Evolutionary conservation across 805 yeast genomes (phyloP).

Genomic region (Alloascoidea hylecoeti): DNA sequence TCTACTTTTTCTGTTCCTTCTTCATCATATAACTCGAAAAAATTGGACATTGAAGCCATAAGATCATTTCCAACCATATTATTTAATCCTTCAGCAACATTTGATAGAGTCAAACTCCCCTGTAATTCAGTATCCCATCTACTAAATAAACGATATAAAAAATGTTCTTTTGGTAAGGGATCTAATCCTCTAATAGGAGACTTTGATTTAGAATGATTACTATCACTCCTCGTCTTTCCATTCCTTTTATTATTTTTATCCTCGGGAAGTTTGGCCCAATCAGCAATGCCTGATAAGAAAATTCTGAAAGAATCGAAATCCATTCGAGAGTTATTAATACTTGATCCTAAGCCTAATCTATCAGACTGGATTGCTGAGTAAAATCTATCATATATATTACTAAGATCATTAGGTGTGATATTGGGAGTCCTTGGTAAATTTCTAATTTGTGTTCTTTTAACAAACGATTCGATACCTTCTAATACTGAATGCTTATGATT

Average conservation of each 20-base stretch:
- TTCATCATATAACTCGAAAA: slow-evolving; percentile 62
- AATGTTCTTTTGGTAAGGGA: slow-evolving; percentile 20
- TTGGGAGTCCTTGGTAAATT: slow-evolving; percentile 66
- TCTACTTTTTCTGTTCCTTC: slow-evolving; percentile 46
- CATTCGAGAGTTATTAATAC: slow-evolving; percentile 41
- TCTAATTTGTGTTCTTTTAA: slow-evolving; percentile 82
- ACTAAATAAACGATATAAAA: slow-evolving; percentile 48
- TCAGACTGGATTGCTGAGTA: slow-evolving; percentile 63
- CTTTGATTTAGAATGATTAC: slow-evolving; percentile 8
- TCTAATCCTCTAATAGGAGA: slow-evolving; percentile 12
- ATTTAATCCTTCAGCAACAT: slow-evolving; percentile 63
- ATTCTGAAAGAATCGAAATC: slow-evolving; percentile 53
- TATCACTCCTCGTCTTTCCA: not conserved
- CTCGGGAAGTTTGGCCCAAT: slow-evolving; percentile 39
- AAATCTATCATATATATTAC: slow-evolving; percentile 73
- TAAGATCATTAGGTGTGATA: slow-evolving; percentile 40
- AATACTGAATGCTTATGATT: slow-evolving; percentile 66
- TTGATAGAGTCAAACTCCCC: slow-evolving; percentile 46
- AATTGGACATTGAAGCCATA: slow-evolving; percentile 64
- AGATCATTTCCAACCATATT: slow-evolving; percentile 56
- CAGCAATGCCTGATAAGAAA: slow-evolving; percentile 69
- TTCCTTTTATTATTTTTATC: slow-evolving; percentile 2
- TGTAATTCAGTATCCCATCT: slow-evolving; percentile 52
- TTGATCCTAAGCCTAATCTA: slow-evolving; percentile 28
- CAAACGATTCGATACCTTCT: slow-evolving; percentile 78